These are phyloP conservation scores for Eucalyptus coolabah DNA, from an alignment of 345 rosid species.

Conservation along the genomic window DNA sequence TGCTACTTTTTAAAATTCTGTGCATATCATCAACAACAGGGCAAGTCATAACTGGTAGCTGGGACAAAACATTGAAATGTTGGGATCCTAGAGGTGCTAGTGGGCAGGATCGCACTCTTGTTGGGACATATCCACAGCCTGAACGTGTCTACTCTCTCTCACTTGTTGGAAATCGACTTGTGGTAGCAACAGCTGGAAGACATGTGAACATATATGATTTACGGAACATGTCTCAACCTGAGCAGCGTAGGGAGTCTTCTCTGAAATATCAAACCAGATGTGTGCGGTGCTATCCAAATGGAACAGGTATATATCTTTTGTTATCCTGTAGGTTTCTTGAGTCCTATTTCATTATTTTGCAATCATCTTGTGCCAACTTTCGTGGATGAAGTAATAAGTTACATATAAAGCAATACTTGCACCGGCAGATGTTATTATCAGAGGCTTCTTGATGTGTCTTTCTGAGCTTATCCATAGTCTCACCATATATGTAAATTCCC, in stretches of 20 bases:
- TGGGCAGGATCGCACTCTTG: conserved; percentile 74
- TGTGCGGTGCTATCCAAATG: conserved; percentile 91
- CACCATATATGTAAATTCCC: neutral
- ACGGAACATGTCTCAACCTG: conserved; percentile 94
- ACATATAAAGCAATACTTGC: neutral
- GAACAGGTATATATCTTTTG: conserved; percentile 41
- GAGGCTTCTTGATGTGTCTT: neutral
- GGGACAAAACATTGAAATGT: conserved; percentile 90
- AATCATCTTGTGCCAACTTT: neutral
- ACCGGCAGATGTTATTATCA: neutral
- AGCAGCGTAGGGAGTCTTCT: conserved; percentile 91
- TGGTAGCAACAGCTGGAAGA: conserved; percentile 94
- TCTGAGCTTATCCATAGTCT: neutral
- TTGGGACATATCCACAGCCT: conserved; percentile 81
- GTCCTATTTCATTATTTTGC: neutral
- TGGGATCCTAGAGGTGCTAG: conserved; percentile 99
- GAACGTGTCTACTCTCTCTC: conserved; percentile 95
- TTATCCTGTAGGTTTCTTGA: neutral
- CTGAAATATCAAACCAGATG: conserved; percentile 93
- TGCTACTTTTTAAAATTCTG: neutral
- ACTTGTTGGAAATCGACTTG: conserved; percentile 83
- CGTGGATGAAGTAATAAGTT: neutral
- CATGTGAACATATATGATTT: conserved; percentile 91
- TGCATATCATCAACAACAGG: conserved; percentile 23
- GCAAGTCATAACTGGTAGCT: conserved; percentile 92